A percentile compares a stretch with the other conserved stretches of the same genome.
phyloP scores from a whole-genome alignment of 2,329 filamentous ascomycete species.

The Colletotrichum tamarilloi region DNA sequence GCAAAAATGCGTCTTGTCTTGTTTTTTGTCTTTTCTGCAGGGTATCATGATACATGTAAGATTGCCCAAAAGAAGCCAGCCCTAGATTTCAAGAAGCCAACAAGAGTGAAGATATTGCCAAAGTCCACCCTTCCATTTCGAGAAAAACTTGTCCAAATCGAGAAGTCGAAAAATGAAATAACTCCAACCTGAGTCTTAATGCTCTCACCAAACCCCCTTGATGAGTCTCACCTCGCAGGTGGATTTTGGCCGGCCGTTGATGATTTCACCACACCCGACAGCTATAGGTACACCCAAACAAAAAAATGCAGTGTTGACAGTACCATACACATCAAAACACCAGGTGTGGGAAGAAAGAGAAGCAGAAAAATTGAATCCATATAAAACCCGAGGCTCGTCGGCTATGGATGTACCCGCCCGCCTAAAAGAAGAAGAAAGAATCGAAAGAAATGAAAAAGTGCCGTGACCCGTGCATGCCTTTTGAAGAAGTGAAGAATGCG shows the following conservation, averaged over 20 bases:
- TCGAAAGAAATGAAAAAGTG: neutral
- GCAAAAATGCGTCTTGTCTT: constrained; percentile 18
- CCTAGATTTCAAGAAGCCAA: constrained; percentile 11
- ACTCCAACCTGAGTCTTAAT: constrained; percentile 24
- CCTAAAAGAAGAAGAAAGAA: constrained; percentile 17
- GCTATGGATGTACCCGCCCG: constrained; percentile 20
- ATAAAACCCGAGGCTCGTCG: constrained; percentile 16
- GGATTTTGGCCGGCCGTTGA: constrained; percentile 13
- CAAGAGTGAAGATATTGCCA: constrained; percentile 14
- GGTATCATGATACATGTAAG: constrained; percentile 35
- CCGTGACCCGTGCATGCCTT: constrained; percentile 29
- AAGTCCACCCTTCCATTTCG: neutral
- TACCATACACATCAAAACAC: constrained; percentile 17
- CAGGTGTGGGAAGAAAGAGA: constrained; percentile 3
- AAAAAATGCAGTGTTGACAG: constrained; percentile 3
- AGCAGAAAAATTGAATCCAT: neutral
- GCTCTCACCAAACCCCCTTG: neutral
- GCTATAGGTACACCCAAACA: constrained; percentile 17
- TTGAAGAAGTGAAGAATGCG: constrained; percentile 12
- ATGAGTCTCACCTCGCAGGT: constrained; percentile 9
- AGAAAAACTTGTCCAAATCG: neutral
- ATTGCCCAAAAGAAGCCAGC: constrained; percentile 27
- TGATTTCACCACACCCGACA: neutral
- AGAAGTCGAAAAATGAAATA: constrained; percentile 17
- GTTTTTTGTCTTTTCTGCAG: constrained; percentile 31